Conservation (phyloP, 2,329 filamentous ascomycete genomes). For the Paramyrothecium sp. region DNA sequence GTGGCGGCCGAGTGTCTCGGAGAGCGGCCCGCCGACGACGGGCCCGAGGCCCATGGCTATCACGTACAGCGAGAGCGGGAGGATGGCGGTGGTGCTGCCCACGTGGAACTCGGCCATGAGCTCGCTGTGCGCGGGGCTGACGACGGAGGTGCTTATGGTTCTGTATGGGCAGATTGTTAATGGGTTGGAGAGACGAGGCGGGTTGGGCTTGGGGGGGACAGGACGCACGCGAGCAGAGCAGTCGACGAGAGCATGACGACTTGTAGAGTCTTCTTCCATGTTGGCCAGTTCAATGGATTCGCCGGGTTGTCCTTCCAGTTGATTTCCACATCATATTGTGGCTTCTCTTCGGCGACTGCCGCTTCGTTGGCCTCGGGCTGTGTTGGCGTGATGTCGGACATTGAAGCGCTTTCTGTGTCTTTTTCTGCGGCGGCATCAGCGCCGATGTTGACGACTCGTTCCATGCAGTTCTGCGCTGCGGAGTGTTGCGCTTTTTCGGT, state of each 20-base stretch:
- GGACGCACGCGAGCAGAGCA: conserved; percentile 41
- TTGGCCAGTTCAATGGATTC: conserved; percentile 54
- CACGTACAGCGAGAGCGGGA: conserved; percentile 59
- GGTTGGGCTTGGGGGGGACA: no score
- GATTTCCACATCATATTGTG: neutral
- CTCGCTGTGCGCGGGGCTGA: conserved; percentile 41
- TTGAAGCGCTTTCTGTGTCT: neutral
- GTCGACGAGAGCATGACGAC: conserved; percentile 34
- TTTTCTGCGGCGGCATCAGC: neutral
- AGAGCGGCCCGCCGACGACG: conserved; percentile 56
- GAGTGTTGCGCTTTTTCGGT: no score
- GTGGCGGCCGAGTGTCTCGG: conserved; percentile 55
- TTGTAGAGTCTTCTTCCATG: conserved; percentile 36
- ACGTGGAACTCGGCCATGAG: conserved; percentile 54
- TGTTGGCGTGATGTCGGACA: conserved; percentile 24
- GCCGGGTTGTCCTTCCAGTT: conserved; percentile 35
- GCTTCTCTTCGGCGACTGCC: conserved; percentile 4
- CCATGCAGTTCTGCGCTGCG: no score
- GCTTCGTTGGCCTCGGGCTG: conserved; percentile 6
- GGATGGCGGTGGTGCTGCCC: conserved; percentile 52
- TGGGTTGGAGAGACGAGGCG: neutral
- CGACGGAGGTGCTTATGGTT: conserved; percentile 52
- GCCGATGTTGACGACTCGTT: no score
- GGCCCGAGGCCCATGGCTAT: conserved; percentile 61
- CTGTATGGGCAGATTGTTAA: conserved; percentile 24